Conservation (phyloP, 352 stramenopile genomes). For the Plasmopara viticola region DNA sequence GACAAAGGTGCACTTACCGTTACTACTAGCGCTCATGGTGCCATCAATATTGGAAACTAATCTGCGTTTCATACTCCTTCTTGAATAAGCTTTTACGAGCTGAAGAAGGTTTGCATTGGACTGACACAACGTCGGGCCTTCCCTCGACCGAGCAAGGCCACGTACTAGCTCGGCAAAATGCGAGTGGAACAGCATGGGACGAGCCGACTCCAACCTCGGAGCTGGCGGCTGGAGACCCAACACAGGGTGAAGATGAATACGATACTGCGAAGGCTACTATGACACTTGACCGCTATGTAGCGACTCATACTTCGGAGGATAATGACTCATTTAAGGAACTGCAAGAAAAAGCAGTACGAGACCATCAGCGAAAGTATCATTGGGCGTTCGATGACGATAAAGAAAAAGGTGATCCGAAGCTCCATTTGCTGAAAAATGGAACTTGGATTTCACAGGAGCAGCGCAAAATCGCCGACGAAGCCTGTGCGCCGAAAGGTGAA, state of each 20-base stretch:
- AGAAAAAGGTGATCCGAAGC: conserved; percentile 47
- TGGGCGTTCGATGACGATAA: conserved; percentile 67
- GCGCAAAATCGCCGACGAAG: conserved; percentile 51
- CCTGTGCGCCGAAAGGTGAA: conserved; percentile 47
- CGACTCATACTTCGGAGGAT: conserved; percentile 81
- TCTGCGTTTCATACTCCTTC: not conserved
- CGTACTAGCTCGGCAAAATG: conserved; percentile 17
- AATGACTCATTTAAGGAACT: conserved; percentile 74
- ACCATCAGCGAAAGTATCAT: conserved; percentile 64
- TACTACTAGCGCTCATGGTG: not conserved
- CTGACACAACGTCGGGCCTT: conserved; percentile 18
- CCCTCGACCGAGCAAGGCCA: conserved; percentile 5
- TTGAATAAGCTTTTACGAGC: conserved; percentile 23
- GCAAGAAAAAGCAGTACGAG: conserved; percentile 61
- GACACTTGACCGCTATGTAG: conserved; percentile 72
- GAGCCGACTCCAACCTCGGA: conserved; percentile 35
- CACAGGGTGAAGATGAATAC: conserved; percentile 2
- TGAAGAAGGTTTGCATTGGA: conserved; percentile 10
- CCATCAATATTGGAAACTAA: not conserved
- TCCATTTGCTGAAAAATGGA: conserved; percentile 64
- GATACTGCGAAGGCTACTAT: conserved; percentile 21
- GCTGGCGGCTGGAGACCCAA: not conserved
- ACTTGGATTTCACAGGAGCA: conserved; percentile 69
- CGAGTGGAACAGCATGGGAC: conserved; percentile 46
- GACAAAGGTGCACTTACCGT: conserved; percentile 28